Conservation (phyloP, 805 yeast species). For the Blastobotrys parvus region DNA sequence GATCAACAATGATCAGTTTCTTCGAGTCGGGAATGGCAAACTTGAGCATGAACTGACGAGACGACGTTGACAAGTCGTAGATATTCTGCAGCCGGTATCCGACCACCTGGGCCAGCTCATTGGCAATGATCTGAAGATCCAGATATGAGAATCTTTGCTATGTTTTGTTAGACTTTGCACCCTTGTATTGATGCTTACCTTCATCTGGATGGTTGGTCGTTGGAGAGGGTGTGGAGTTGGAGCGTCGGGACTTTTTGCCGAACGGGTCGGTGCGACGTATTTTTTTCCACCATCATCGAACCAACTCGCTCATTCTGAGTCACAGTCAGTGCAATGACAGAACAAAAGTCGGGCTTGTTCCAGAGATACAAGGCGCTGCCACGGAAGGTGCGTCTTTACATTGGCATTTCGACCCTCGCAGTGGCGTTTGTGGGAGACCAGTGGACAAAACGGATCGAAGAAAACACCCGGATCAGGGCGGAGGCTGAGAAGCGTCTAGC, state of each 20-base stretch:
- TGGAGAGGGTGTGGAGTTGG: background rate
- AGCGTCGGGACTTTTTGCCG: no score
- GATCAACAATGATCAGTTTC: slow-evolving; percentile 65
- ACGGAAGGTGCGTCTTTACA: slow-evolving; percentile 13
- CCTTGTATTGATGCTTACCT: slow-evolving; percentile 1
- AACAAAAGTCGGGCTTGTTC: slow-evolving; percentile 8
- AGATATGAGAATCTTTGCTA: slow-evolving; percentile 82
- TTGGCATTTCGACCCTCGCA: slow-evolving; percentile 18
- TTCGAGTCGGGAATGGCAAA: slow-evolving; percentile 81
- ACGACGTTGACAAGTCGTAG: slow-evolving; percentile 66
- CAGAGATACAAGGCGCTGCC: slow-evolving; percentile 15
- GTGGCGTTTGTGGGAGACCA: slow-evolving; percentile 17
- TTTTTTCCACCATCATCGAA: no score
- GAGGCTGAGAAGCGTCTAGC: slow-evolving; percentile 18
- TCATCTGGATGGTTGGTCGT: slow-evolving; percentile 1
- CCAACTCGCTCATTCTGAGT: no score
- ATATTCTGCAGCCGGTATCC: slow-evolving; percentile 75
- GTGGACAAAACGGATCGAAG: slow-evolving; percentile 13
- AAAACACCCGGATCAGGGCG: slow-evolving; percentile 12
- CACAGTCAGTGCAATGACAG: background rate
- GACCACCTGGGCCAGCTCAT: slow-evolving; percentile 53
- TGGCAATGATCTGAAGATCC: slow-evolving; percentile 63
- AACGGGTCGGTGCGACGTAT: no score
- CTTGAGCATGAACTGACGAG: slow-evolving; percentile 67
- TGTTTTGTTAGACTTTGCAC: slow-evolving; percentile 5